Base-by-base conservation (phyloP, 495 filamentous ascomycete genomes). In the Apiosordaria backusii region DNA sequence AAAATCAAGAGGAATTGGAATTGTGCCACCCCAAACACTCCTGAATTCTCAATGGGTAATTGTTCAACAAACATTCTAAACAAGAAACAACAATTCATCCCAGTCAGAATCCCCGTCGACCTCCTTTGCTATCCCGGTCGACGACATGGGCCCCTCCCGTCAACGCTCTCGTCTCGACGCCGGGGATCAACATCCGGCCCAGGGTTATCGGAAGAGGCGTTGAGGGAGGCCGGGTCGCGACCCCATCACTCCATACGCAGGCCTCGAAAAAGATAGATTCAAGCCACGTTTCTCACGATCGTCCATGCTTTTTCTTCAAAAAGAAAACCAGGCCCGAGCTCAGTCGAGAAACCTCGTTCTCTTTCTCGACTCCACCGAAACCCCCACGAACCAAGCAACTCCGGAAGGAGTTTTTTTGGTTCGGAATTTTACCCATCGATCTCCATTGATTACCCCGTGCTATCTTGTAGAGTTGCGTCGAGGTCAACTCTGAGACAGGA, bases 121-220 rank as follows among this genome's bases (percentile, higher is more conserved):
- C 35, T n/a, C 35, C 35, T 13, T 45, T 45, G 35, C 4, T 6
- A 45, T 45, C 35, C 35, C 0, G 35, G 35, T 45, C 35, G 10
- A 15, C 35, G 35, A 45, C 35, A 45, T 45, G 35, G 35, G 35
- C 35, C 35, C 35, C 35, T 45, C 35, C 10, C 35, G 35, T 18
- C 9, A 45, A 35, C 29, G 3, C 10, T 10, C 29, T 35, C 35
- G 10, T 15, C 35, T 45, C 9, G 35, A 45, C 35, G 35, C 35
- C 35, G 18, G 24, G 59, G 59, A 61, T 61, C 59, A 61, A 18
- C 59, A 61, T 61, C 59, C 59, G 59, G 26, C 16, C 59, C 27
- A 61, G 59, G 59, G 18, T 61, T 19, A 27, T 25, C 59, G 59
- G 26, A 27, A 61, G 59, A 19, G 59, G 59, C 26, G 24, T 59